Evolutionary conservation across 805 yeast species (phyloP).

Genomic region (Metschnikowia drakensbergensis): DNA sequence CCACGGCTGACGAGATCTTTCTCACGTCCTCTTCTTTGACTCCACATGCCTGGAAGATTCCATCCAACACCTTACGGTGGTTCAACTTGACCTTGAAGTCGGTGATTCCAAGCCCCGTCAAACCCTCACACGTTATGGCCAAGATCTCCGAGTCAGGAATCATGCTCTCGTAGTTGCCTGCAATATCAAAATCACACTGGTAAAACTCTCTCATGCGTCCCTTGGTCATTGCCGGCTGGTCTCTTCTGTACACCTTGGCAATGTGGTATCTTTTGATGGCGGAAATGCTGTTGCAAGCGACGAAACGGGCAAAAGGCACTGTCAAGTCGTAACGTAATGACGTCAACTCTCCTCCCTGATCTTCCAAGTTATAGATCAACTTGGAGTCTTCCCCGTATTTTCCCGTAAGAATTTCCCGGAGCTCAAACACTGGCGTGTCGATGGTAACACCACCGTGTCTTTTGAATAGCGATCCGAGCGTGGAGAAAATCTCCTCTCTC

Average conservation of each 20-base stretch:
- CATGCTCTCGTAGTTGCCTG: conserved; percentile 90
- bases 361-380: conserved; percentile 91
- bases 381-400: conserved; percentile 99
- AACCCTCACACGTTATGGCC: conserved; percentile 78
- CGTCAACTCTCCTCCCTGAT: conserved; percentile 97
- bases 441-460: conserved; percentile 98
- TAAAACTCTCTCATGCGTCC: conserved; percentile 99
- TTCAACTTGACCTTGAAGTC: conserved; percentile 91
- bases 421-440: conserved; percentile 97
- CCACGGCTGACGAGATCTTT: conserved; percentile 91
- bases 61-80: conserved; percentile 94
- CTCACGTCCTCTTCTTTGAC: conserved; percentile 92
- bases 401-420: conserved; percentile 92
- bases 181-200: conserved; percentile 97
- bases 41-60: conserved; percentile 92
- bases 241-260: conserved; percentile 98
- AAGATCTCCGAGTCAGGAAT: conserved; percentile 93
- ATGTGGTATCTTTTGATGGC: conserved; percentile 92
- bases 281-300: conserved; percentile 91
- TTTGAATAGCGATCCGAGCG: conserved; percentile 72
- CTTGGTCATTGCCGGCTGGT: conserved; percentile 99
- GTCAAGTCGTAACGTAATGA: conserved; percentile 95
- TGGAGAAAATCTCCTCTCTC: conserved; percentile 78
- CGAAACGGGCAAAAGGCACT: conserved; percentile 96
- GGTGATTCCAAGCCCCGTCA: conserved; percentile 73